phyloP scores from a whole-genome alignment of 441 rosid genomes.

The Pelargonium myrrhifolium region DNA sequence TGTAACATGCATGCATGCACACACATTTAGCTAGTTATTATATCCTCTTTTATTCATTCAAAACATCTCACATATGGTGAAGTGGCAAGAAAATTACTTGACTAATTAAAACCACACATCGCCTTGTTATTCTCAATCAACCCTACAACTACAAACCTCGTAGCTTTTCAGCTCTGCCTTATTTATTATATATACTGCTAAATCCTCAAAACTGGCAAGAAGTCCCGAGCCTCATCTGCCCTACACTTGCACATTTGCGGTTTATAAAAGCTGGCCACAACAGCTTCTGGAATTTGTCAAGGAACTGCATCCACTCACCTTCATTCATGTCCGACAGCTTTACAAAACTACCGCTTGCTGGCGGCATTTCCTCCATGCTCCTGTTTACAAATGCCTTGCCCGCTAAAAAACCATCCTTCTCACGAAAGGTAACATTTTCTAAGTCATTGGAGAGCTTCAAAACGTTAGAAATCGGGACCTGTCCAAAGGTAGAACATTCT shows the following conservation, averaged over 20 bases:
- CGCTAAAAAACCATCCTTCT: conserved; percentile 22
- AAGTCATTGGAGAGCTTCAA: conserved; percentile 18
- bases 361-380: conserved; percentile 23
- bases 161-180: not conserved
- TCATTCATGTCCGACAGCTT: conserved; percentile 30
- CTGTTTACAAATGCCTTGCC: conserved; percentile 32
- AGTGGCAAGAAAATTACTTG: no score
- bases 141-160: not conserved
- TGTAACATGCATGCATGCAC: no score
- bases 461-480: conserved; percentile 7
- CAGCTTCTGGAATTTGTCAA: conserved; percentile 29
- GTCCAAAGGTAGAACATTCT: no score
- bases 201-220: conserved; percentile 34
- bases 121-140: not conserved
- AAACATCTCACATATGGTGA: no score
- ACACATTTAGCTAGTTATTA: no score
- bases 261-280: conserved; percentile 23
- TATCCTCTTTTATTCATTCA: no score
- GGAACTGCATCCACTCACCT: conserved; percentile 35
- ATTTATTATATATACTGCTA: not conserved
- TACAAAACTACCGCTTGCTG: conserved; percentile 27
- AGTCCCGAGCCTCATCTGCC: conserved; percentile 38
- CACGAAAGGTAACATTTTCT: conserved; percentile 16
- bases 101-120: no score
- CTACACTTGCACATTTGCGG: conserved; percentile 20